These are phyloP conservation scores for Wickerhamomyces kurtzmanii DNA, from an alignment of 805 yeast species.

Conservation along the genomic window DNA sequence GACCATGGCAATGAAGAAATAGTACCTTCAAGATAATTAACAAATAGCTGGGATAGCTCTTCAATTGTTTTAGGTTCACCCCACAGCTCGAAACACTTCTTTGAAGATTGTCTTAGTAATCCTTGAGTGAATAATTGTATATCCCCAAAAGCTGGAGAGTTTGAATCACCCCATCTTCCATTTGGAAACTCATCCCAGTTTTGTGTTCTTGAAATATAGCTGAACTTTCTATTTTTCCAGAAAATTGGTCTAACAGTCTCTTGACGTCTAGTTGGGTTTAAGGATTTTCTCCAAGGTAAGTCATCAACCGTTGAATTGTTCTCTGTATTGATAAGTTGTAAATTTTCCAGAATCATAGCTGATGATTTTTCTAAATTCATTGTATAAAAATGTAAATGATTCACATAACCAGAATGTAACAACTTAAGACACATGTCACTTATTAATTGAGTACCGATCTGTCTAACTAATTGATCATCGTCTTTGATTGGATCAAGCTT, in stretches of 20 bases:
- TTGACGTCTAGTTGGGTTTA: conserved; percentile 68
- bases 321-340: conserved; percentile 39
- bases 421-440: conserved; percentile 75
- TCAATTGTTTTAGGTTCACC: conserved; percentile 56
- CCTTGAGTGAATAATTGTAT: conserved; percentile 74
- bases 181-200: conserved; percentile 98
- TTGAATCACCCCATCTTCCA: conserved; percentile 97
- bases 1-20: conserved; percentile 86
- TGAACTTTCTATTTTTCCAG: conserved; percentile 90
- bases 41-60: conserved; percentile 57
- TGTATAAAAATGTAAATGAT: conserved; percentile 91
- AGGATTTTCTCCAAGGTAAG: conserved; percentile 87
- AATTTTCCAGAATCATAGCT: conserved; percentile 72
- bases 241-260: conserved; percentile 90
- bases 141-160: conserved; percentile 95
- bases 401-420: conserved; percentile 60
- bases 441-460: conserved; percentile 72
- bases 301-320: conserved; percentile 19
- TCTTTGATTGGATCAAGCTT: conserved; percentile 76
- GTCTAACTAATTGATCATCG: conserved; percentile 83
- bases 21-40: conserved; percentile 62
- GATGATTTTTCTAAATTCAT: conserved; percentile 95
- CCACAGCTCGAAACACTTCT: conserved; percentile 80
- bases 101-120: conserved; percentile 72
- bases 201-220: conserved; percentile 81